Evolutionary conservation across 192 early-diverging fungal species (phyloP).

Genomic region (Coemansia sp.): DNA sequence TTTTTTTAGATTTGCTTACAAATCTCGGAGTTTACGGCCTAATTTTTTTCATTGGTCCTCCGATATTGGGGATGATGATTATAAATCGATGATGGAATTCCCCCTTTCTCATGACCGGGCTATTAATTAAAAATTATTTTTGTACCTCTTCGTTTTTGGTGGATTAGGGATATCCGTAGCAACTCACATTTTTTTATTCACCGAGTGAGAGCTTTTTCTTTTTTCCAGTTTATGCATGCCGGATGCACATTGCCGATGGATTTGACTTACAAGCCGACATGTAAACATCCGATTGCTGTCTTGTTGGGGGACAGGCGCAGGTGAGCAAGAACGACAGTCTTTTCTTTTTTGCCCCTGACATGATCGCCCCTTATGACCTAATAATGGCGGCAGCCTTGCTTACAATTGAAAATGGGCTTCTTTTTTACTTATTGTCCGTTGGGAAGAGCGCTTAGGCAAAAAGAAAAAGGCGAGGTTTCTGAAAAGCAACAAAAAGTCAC

Average conservation of each 20-base stretch:
- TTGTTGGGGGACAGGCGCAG: background rate
- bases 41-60: background rate
- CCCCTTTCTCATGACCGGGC: background rate
- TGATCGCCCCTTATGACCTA: background rate
- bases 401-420: background rate
- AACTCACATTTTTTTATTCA: too few relatives aligned
- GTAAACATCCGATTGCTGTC: background rate
- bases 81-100: background rate
- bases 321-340: background rate
- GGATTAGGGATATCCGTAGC: too few relatives aligned
- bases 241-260: background rate
- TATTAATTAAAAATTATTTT: background rate
- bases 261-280: conserved; percentile 1
- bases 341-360: background rate
- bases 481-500: background rate
- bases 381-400: background rate
- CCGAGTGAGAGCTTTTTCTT: background rate
- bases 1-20: too few relatives aligned
- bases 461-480: background rate
- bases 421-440: background rate
- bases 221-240: background rate
- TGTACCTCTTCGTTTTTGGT: too few relatives aligned
- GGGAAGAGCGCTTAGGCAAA: background rate
- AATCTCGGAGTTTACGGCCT: too few relatives aligned
- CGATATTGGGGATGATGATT: background rate